Evolutionary conservation across 805 yeast genomes (phyloP), one percentile per base, ranked within the genome.

Genomic region (Limtongia smithiae): DNA sequence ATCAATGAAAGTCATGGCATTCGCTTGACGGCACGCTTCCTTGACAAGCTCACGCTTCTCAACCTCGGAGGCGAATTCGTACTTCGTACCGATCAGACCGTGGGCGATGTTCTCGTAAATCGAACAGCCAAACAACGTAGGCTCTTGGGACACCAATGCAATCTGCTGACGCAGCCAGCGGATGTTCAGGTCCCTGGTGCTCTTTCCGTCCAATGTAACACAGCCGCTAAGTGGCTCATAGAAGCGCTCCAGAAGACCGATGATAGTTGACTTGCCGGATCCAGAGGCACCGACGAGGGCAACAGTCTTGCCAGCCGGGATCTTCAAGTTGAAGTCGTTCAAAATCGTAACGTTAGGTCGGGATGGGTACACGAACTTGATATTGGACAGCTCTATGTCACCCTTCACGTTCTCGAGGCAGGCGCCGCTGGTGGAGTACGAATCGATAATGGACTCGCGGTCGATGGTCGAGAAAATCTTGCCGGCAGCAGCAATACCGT

Each of bases 281-380:
- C 96, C n/a, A 86, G 81, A 2, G 90, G 94, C 83, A 1, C 96
- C 96, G 15, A 88, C 96, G 58, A 88, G 78, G 11, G 96, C 96
- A 32, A 87, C 90, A 60, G 84, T 86, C 59, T 80, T 66, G 8
- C 95, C 96, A 2, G 90, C 83, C 4, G 89, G 88, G 78, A 64
- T 39, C 3, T 37, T 34, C 14, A 63, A 54, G 25, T 46, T 35
- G 41, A 62, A 50, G 44, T 62, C 52, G 7, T 51, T 44, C 22
- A 64, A 41, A 12, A 62, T 56, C 15, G 57, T 46, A 12, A 60
- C 63, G 25, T 61, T 53, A 3, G 65, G 62, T 3, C 66, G 52
- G 1, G 66, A 54, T 1, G 66, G 66, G 27, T 63, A 63, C 15
- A 62, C 48, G 38, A 60, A 62, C 33, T 39, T 37, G 20, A 63